Conservation (phyloP, 2,329 filamentous ascomycete species). For the Colletotrichum tropicale region DNA sequence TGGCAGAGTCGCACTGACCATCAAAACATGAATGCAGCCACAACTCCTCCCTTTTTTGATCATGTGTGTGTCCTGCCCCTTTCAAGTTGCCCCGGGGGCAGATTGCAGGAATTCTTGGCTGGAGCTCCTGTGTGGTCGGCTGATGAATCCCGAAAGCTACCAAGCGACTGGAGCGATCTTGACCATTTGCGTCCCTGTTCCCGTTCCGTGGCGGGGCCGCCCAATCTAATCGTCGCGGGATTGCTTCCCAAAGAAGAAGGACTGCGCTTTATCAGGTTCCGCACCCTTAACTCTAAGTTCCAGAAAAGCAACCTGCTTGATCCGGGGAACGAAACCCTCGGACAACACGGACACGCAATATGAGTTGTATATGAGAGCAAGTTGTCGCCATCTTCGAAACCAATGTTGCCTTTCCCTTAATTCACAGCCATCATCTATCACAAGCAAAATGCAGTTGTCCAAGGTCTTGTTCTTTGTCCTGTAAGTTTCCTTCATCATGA, state of each 20-base stretch:
- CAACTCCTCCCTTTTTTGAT: neutral
- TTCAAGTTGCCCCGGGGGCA: neutral
- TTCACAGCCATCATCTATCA: neutral
- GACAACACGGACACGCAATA: neutral
- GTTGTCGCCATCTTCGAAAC: neutral
- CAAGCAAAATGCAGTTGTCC: neutral
- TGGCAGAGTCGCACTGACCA: neutral
- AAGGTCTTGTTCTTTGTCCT: neutral
- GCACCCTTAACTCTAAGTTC: neutral
- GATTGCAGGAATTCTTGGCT: neutral
- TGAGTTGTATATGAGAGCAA: neutral
- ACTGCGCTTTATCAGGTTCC: neutral
- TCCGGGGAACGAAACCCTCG: neutral
- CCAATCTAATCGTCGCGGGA: neutral
- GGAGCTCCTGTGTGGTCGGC: neutral
- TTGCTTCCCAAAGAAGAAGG: neutral
- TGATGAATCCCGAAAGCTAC: neutral
- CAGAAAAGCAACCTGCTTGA: neutral
- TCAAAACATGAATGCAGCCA: neutral
- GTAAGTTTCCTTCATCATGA: neutral
- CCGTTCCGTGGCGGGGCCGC: neutral
- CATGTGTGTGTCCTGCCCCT: neutral
- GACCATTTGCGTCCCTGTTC: neutral
- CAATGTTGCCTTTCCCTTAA: neutral
- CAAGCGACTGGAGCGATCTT: neutral